phyloP scores from a whole-genome alignment of 768 basidiomycete genomes.

The Serpula lacrymans region DNA sequence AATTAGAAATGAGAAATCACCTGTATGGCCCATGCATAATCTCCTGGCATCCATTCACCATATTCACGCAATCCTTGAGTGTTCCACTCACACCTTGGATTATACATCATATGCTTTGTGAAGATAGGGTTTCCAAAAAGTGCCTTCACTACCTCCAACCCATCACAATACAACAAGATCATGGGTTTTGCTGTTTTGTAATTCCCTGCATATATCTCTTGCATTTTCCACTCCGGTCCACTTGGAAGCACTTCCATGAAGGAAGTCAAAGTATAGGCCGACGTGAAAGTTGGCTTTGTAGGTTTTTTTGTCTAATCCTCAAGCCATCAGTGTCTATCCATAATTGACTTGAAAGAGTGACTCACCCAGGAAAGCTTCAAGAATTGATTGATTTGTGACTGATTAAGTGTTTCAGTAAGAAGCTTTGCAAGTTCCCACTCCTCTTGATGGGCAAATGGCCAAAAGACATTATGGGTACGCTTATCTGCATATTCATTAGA shows the following conservation, averaged over 20 bases:
- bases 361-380: slow-evolving; percentile 26
- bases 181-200: slow-evolving; percentile 15
- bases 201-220: slow-evolving; percentile 1
- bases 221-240: slow-evolving; percentile 18
- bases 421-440: slow-evolving; percentile 34
- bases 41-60: slow-evolving; percentile 18
- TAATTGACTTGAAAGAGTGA: background rate
- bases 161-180: slow-evolving; percentile 20
- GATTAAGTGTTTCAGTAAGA: slow-evolving; percentile 15
- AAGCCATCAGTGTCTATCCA: no score
- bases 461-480: slow-evolving; percentile 22
- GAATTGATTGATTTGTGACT: slow-evolving; percentile 24
- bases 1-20: slow-evolving; percentile 7
- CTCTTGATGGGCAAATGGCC: slow-evolving; percentile 25
- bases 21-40: slow-evolving; percentile 22
- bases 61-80: slow-evolving; percentile 14
- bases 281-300: slow-evolving; percentile 13
- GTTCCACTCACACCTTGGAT: slow-evolving; percentile 13
- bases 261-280: slow-evolving; percentile 17
- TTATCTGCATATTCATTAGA: slow-evolving; percentile 17
- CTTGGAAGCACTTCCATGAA: slow-evolving; percentile 16
- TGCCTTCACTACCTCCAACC: slow-evolving; percentile 17
- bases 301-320: slow-evolving; percentile 1
- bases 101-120: slow-evolving; percentile 9
- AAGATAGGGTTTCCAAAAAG: slow-evolving; percentile 19